Base-by-base conservation (phyloP, 306 rosid species). In the Castanea sativa region DNA sequence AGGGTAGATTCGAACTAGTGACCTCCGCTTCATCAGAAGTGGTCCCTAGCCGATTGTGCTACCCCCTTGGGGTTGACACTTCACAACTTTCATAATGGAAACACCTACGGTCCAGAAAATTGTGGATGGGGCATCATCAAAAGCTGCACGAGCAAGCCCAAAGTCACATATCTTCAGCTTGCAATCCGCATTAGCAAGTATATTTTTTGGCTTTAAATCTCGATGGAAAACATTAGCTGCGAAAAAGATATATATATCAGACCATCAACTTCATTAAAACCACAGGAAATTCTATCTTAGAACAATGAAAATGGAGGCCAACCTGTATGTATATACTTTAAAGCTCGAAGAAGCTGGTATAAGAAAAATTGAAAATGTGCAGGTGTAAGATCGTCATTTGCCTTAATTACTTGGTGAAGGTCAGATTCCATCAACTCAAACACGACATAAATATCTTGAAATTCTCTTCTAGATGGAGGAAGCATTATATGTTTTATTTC, bases 341-440 rank as follows among this genome's bases (percentile, higher is more conserved):
- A 85, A 52, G 89, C 90, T 61, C 92, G 89, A 77, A 90, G 94
- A 75, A 90, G 94, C 84, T 90, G 94, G 82, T 88, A 90, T 77
- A 90, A 73, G 78, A 90, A 90, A 77, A 90, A 86, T 18, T 86
- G 94, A 78, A 80, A 69, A 82, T 90, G 94, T 25, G 78, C 87
- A 27, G 91, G 92, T 43, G 86, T 88, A 61, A 90, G 92, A 79
- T 88, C 92, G 73, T 88, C 84, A 64, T 90, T 90, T 43, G 83
- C 88, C 73, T 87, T 86, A 29, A 90, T 87, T 53, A 90, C 94
- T 75, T 90, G 86, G 53, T 90, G 86, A 76, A 90, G 92, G 56
- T 90, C 94, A 64, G 89, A 86, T 71, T 90, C 94, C 94, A 90
- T 90, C 81, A 90, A 76, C 86, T 90, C 94, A 70, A 90, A 90